phyloP scores from a whole-genome alignment of 2,329 filamentous ascomycete genomes.

The Fusarium aywerte region DNA sequence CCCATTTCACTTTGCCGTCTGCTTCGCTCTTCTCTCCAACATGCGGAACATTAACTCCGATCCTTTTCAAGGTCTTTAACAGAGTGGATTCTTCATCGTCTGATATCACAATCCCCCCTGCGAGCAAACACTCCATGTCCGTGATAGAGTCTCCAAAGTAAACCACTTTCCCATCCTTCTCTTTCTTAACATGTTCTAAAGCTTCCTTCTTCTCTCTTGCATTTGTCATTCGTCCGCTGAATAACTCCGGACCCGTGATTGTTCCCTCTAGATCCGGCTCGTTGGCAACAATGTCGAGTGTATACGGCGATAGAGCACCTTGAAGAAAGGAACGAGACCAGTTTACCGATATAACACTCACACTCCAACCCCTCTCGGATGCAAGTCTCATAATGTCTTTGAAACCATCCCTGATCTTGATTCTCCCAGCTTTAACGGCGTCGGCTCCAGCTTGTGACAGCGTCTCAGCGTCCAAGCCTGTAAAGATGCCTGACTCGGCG shows the following conservation, averaged over 20 bases:
- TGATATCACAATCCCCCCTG: constrained; percentile 60
- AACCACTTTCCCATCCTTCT: constrained; percentile 47
- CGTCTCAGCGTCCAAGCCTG: constrained; percentile 48
- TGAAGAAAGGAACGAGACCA: constrained; percentile 62
- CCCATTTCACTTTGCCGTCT: constrained; percentile 53
- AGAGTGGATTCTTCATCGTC: constrained; percentile 51
- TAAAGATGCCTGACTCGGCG: constrained; percentile 58
- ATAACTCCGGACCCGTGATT: constrained; percentile 55
- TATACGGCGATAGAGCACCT: constrained; percentile 53
- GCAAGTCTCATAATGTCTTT: constrained; percentile 46
- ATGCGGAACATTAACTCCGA: constrained; percentile 54
- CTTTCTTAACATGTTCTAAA: constrained; percentile 48
- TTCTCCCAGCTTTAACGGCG: constrained; percentile 49
- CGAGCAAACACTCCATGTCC: constrained; percentile 64
- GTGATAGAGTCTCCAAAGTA: constrained; percentile 70
- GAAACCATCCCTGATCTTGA: constrained; percentile 57
- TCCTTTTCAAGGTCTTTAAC: constrained; percentile 51
- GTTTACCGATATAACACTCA: constrained; percentile 63
- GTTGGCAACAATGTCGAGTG: constrained; percentile 58
- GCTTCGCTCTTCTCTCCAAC: constrained; percentile 41
- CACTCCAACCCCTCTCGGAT: constrained; percentile 49
- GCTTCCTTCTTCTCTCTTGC: constrained; percentile 60
- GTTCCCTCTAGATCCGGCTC: constrained; percentile 53
- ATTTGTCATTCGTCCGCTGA: constrained; percentile 49
- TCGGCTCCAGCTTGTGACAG: constrained; percentile 54